A percentile compares a stretch with the other conserved stretches of the same genome.
Conservation (phyloP, 257 asterid species). For the Nicotiana undulata region DNA sequence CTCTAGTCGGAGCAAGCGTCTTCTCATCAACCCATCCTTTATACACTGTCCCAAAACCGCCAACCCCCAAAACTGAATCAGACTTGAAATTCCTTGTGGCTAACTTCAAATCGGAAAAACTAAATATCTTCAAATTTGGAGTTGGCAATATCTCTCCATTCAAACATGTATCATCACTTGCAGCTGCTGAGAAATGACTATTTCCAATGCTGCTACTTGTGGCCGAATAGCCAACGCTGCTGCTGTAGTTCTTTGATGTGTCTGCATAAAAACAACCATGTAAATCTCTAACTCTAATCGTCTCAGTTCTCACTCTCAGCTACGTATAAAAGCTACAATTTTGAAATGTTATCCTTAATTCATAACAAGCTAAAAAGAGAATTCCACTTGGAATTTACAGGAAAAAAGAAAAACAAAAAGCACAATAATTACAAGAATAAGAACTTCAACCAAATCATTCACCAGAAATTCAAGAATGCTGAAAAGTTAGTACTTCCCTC, state of each 20-base stretch:
- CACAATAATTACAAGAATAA: not conserved
- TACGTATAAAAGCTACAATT: not conserved
- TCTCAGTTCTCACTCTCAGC: not conserved
- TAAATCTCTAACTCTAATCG: conserved; percentile 6
- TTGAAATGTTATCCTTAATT: not conserved
- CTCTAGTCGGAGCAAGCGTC: conserved; percentile 29
- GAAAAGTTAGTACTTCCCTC: not conserved
- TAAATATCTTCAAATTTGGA: conserved; percentile 24
- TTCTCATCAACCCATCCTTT: conserved; percentile 51
- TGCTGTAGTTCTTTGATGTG: conserved; percentile 37
- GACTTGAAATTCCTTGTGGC: conserved; percentile 39
- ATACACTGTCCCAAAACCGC: conserved; percentile 45
- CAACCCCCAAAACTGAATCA: conserved; percentile 37
- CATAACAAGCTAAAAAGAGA: not conserved
- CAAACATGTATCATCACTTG: conserved; percentile 22
- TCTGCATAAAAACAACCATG: conserved; percentile 21
- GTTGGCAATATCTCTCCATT: conserved; percentile 30
- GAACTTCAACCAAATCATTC: not conserved
- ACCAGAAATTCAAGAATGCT: not conserved
- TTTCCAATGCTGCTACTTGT: conserved; percentile 26
- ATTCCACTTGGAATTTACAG: not conserved
- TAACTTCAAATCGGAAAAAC: conserved; percentile 30
- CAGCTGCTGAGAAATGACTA: conserved; percentile 29
- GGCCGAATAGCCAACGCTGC: conserved; percentile 19
- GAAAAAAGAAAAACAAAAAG: too few relatives aligned